These are phyloP conservation scores for Paspalum notatum DNA, from an alignment of 176 grass and related monocot species.

Conservation along the genomic window DNA sequence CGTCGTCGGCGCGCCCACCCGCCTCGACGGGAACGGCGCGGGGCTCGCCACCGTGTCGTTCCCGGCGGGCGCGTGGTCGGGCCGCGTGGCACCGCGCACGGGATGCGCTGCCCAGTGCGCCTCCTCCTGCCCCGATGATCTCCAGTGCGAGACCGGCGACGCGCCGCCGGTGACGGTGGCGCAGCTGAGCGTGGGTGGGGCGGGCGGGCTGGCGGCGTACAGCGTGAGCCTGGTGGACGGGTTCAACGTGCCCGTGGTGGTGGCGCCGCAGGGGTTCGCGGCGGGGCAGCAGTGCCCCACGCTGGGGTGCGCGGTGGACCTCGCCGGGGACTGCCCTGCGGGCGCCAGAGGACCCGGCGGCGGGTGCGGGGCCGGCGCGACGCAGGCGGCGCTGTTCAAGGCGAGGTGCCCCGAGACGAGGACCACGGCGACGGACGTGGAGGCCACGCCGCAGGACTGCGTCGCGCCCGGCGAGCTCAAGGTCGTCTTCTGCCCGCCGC, in stretches of 20 bases:
- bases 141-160: conserved; percentile 1
- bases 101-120: conserved; percentile 10
- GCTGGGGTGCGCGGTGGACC: conserved; percentile 39
- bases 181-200: conserved; percentile 36
- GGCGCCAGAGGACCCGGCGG: not conserved
- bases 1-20: not conserved
- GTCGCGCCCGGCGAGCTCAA: conserved; percentile 41
- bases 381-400: conserved; percentile 20
- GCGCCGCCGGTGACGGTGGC: conserved; percentile 44
- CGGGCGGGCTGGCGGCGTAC: conserved; percentile 39
- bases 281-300: conserved; percentile 14
- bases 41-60: conserved; percentile 27
- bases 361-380: not conserved
- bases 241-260: conserved; percentile 47
- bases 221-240: conserved; percentile 52
- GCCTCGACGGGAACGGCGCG: conserved; percentile 17
- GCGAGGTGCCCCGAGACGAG: conserved; percentile 37
- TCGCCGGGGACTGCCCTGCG: conserved; percentile 17
- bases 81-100: conserved; percentile 43
- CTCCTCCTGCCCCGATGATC: not conserved
- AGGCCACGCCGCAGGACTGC: conserved; percentile 41
- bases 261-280: conserved; percentile 36
- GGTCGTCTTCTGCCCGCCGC: conserved; percentile 41
- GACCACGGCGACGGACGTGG: conserved; percentile 43
- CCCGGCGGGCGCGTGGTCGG: conserved; percentile 31